Base-by-base conservation (phyloP, 495 filamentous ascomycete genomes). In the Penicillium roqueforti region DNA sequence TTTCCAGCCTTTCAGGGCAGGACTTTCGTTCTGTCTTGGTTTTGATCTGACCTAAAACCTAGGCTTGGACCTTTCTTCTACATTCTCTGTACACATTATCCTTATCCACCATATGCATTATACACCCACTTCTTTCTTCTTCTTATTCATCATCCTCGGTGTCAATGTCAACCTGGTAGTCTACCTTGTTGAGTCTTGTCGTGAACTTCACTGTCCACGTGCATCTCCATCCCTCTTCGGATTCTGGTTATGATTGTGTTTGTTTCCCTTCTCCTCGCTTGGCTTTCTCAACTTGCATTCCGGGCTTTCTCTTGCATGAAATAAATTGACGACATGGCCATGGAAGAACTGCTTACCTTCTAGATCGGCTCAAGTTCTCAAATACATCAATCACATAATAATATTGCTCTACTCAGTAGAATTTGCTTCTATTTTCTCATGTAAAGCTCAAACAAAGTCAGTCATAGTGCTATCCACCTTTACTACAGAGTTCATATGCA, bases 31-130 rank as follows among this genome's bases (percentile, higher is more conserved):
- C 28, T 31, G 28, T 31, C 13, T 32, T 42, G n/a, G 3, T 13
- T 20, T 31, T 37, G 19, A 29, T 3, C 13, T 4, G 28, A 31
- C 28, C 28, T 31, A 9, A 13, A 31, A 10, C 10, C 28, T 10
- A 3, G 28, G 28, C 28, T 11, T 10, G 10, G 28, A 13, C 28
- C 28, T 25, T 39, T 52, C 20, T 63, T 46, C 47, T n/a, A n/a
- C 44, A 46, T 66, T 66, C 60, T 66, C 38, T 66, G 57, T 61
- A 66, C 57, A 66, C 57, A 43, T 58, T 60, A 45, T 49, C 42
- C 37, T 58, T 63, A 45, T 46, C 42, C 36, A 49, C 45, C 37
- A 49, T 57, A 55, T 45, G 43, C 57, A 61, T 61, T 58, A 58
- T 58, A 63, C 57, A 52, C 55, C 57, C 38, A 20, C 34, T 54